phyloP scores from a whole-genome alignment of 306 rosid species.

The Sophora flavescens region DNA sequence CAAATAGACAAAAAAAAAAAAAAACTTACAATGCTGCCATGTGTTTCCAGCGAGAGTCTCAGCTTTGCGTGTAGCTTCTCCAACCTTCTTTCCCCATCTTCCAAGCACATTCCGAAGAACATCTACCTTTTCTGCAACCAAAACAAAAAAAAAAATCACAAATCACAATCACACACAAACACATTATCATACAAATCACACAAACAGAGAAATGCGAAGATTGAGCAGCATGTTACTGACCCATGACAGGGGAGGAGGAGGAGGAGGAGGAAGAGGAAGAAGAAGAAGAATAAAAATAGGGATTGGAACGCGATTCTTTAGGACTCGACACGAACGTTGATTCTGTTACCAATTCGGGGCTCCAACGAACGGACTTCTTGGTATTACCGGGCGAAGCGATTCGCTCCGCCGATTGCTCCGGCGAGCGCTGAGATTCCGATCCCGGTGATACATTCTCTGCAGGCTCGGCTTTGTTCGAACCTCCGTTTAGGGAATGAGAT shows the following conservation, averaged over 20 bases:
- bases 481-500: slow-evolving; percentile 30
- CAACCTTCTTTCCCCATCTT: slow-evolving; percentile 80
- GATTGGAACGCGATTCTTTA: slow-evolving; percentile 45
- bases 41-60: slow-evolving; percentile 95
- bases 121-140: slow-evolving; percentile 78
- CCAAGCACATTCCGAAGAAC: slow-evolving; percentile 78
- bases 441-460: neutral
- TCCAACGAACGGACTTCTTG: slow-evolving; percentile 87
- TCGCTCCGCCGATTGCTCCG: slow-evolving; percentile 34
- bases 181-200: neutral
- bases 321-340: slow-evolving; percentile 57
- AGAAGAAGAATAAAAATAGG: slow-evolving; percentile 31
- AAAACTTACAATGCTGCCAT: slow-evolving; percentile 88
- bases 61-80: slow-evolving; percentile 81
- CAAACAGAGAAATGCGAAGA: neutral
- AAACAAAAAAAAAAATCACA: slow-evolving; percentile 32
- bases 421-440: slow-evolving; percentile 36
- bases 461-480: neutral
- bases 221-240: slow-evolving; percentile 52
- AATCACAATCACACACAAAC: no score
- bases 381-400: slow-evolving; percentile 41
- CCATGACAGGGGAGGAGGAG: slow-evolving; percentile 58
- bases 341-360: slow-evolving; percentile 79
- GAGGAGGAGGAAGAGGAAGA: slow-evolving; percentile 28
- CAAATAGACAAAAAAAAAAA: neutral